Evolutionary conservation across 2,329 filamentous ascomycete species (phyloP), one percentile per base, ranked within the genome.

Genomic region (Beauveria sp.): DNA sequence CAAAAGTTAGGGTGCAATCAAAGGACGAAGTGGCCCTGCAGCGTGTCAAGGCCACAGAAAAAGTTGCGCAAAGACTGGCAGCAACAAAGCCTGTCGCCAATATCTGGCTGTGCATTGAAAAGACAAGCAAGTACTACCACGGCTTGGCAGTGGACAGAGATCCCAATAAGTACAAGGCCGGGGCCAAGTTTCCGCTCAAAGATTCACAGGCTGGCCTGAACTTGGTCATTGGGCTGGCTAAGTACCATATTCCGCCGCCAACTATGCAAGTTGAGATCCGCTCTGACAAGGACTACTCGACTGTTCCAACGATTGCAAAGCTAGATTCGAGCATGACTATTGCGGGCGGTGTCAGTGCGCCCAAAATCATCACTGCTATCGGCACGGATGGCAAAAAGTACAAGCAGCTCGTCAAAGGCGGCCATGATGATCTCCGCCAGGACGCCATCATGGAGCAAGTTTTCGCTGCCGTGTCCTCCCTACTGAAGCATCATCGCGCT

Each of bases 371-470:
- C 62, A 95, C 91, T 0, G 90, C 88, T 1, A 75, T 91, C 22
- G 91, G 87, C 18, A 90, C 83, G 20, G 85, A 97, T 73, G 96
- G 95, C 7, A 77, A 82, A 61, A 83, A 82, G 42, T 96, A 93
- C 76, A 96, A 90, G 73, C 92, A 97, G 75, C 80, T 99, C 64
- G 90, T 96, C 71, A 99, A 99, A 80, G 92, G 92, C 65, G 93
- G 95, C 20, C 93, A 93, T 70, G 95, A 99, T 72, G 93, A 99
- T 71, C 83, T 99, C 14, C 89, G 96, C 9, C 95, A 99, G 77
- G 95, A 99, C 70, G 91, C 93, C 50, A 99, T 86, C 79, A 99
- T 99, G 96, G 96, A 99, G 74, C 95, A 99, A 75, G 95, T 99
- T 1, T 99, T 99, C 72, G 91, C 93, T 63, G 92, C 96, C 74